Base-by-base conservation (phyloP, 345 rosid genomes). In the Hibiscus trionum region DNA sequence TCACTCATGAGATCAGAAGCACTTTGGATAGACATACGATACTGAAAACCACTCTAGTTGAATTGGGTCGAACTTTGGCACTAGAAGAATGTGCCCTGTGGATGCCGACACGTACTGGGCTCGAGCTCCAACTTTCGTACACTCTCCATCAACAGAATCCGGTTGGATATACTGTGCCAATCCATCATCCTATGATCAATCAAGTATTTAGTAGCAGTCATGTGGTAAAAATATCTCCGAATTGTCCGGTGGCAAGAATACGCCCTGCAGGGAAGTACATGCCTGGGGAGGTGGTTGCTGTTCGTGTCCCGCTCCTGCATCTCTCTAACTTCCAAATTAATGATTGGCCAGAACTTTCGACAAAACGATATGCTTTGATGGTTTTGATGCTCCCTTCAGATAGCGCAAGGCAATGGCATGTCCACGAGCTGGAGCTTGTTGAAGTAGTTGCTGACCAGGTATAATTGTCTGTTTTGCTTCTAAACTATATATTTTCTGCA, bases 391-490 rank as follows among this genome's bases (percentile, higher is more conserved):
- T 92, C 69, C 98, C 99, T 31, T 89, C 97, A 12, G 96, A 92
- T 78, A 95, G 98, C 82, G 97, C 98, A 0, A 88, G 99, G 82
- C 97, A 90, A 75, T 95, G 99, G 98, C 99, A 90, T 82, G 86
- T 88, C 68, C 95, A 95, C 76, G 97, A 95, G 86, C 73, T 95
- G 85, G 99, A 95, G 77, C 93, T 95, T 53, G 98, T 95, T 61
- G 99, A 95, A 95, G 99, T 95, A 1, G 98, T 95, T 44, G 97
- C 99, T 78, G 97, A 95, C 78, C 99, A 95, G 97, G 98, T 88
- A 74, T 57, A 61, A 50, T 77, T 72, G 72, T 24, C 60, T 55
- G 16, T 69, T 52, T 17, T 56, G 29, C 47, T 65, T 42, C 53
- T 42, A 39, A 42, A 42, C 53, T 7, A n/a, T 10, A 37, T 61